Evolutionary conservation across 2,329 filamentous ascomycete species (phyloP), one percentile per base, ranked within the genome.

Genomic region (Rhinocladiella mackenziei): DNA sequence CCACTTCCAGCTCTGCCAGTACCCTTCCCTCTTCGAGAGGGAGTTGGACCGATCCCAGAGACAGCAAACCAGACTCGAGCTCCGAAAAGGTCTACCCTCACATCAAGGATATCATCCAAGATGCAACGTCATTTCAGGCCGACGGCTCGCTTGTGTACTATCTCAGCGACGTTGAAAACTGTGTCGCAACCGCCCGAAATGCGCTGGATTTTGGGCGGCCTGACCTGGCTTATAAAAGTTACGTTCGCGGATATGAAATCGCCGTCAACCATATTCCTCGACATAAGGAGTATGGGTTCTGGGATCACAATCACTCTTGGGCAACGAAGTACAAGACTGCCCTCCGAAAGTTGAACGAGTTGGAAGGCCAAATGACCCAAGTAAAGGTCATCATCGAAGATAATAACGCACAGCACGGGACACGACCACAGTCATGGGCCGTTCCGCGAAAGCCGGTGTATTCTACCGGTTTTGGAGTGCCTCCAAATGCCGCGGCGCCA

Each of bases 201-300:
- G 51, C 50, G 25, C 40, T 81, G 46, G 76, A 77, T 49, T 83
- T 85, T 65, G 70, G 77, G 18, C 73, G 80, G 25, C 78, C 81
- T 3, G 88, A 92, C 60, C 65, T 80, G 26, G 89, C 89, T 2
- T 83, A 94, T 43, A 78, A 84, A 53, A 86, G 94, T 50, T 97
- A 91, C 60, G 76, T 97, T 45, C 79, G 83, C 51, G 86, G 89
- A 8, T 89, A 78, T 48, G 81, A 89, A 45, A 84, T 96, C 43
- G 77, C 85, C 10, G 75, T 89, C 38, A 81, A 91, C 43, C 70
- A 82, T 30, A 82, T 97, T 18, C 85, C 86, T 2, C 74, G 74
- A 25, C 88, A 94, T 62, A 79, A 77, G 44, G 86, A 91, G 50
- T 94, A 81, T 62, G 76, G 79, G 19, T 72, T 76, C 39, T 77